Base-by-base conservation (phyloP, 768 basidiomycete genomes). In the Kwoniella heveanensis region DNA sequence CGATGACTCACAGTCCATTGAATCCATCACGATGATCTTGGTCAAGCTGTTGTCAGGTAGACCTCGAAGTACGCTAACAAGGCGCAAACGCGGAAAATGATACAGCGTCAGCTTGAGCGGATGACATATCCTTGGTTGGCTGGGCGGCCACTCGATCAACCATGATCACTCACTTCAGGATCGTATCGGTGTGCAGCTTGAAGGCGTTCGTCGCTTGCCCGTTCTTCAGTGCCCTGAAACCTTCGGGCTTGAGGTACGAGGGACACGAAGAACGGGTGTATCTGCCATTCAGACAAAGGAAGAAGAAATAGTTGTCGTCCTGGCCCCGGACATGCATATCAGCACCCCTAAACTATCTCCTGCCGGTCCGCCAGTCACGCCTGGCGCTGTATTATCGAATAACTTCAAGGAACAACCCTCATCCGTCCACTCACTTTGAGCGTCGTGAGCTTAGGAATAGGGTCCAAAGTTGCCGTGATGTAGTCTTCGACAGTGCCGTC, bases 181-280 rank as follows among this genome's bases (percentile, higher is more conserved):
- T 87, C 1, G 86, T 85, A 67, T 89, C 87, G 0, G 89, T 90
- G 75, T 90, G 89, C 48, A 90, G 72, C 27, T 87, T 83, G 81
- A 90, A 87, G 24, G 81, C 83, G 50, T 83, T 80, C 60, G 85
- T 81, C 36, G 69, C 71, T 62, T 66, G 70, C 9, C 65, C 66
- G 15, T 83, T 79, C 70, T 84, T 85, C 19, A 90, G 82, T 21
- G 78, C 74, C 10, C 85, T 82, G 73, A 87, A 90, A 0, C 88
- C 87, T 1, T 82, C 76, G 0, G 82, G 85, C 1, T 85, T 88
- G 50, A 90, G 83, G 77, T 88, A 90, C 9, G 82, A 78, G 1
- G 89, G 89, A 53, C 77, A 78, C 0, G 86, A 88, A 3, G 83
- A 77, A 9, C 81, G 81, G 0, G 85, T 86, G 69, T 88, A 88